Evolutionary conservation across 2,329 filamentous ascomycete species (phyloP).

Genomic region (Fusarium tanahbumbuense): DNA sequence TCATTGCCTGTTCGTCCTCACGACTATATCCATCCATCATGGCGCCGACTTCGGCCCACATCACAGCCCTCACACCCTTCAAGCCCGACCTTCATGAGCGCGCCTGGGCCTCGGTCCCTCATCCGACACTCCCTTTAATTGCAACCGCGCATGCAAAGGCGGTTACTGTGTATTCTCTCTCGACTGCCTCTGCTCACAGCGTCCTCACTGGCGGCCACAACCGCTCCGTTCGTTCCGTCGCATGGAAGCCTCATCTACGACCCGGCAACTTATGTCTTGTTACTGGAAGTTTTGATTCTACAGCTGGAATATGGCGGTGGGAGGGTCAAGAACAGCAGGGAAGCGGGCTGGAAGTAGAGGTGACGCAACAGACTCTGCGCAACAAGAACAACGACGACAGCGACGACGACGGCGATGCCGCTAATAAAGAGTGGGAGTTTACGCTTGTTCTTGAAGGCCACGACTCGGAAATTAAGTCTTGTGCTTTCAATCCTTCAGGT

Average conservation of each 20-base stretch:
- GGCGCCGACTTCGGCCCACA: constrained; percentile 46
- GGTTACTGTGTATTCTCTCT: constrained; percentile 89
- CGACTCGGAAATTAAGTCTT: constrained; percentile 89
- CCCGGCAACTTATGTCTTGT: constrained; percentile 79
- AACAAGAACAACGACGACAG: constrained; percentile 39
- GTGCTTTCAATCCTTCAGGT: constrained; percentile 79
- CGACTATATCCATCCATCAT: constrained; percentile 37
- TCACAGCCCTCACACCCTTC: constrained; percentile 63
- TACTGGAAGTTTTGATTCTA: constrained; percentile 93
- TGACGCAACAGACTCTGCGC: constrained; percentile 46
- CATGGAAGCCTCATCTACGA: constrained; percentile 83
- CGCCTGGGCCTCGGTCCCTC: constrained; percentile 86
- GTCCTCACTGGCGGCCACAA: constrained; percentile 88
- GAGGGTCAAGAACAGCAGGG: constrained; percentile 59
- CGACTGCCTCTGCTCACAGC: constrained; percentile 81
- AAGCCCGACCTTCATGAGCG: constrained; percentile 73
- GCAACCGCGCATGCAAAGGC: constrained; percentile 90
- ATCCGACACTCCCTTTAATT: constrained; percentile 87
- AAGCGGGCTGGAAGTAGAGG: constrained; percentile 57
- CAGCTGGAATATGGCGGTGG: constrained; percentile 84
- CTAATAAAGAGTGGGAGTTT: constrained; percentile 90
- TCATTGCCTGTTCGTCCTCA: neutral
- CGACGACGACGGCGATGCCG: constrained; percentile 59
- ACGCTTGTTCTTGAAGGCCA: constrained; percentile 93
- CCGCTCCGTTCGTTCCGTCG: constrained; percentile 84